phyloP scores from a whole-genome alignment of 306 rosid genomes.

The Vigna unguiculata region DNA sequence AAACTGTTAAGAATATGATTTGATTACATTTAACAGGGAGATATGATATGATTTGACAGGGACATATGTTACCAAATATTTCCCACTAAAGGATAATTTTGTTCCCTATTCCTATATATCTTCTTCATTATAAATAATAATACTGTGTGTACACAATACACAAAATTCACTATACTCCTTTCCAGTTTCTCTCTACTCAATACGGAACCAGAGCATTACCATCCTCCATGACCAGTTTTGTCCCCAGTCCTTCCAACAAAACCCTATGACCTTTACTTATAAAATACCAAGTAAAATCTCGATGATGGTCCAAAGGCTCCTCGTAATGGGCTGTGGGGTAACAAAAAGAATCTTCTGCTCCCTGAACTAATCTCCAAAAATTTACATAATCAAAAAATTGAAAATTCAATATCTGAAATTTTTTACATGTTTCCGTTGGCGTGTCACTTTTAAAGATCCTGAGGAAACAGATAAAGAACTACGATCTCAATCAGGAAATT shows the following conservation, averaged over 20 bases:
- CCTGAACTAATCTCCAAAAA: slow-evolving; percentile 18
- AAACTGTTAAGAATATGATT: background rate
- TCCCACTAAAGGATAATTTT: too few relatives aligned
- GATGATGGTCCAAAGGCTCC: slow-evolving; percentile 20
- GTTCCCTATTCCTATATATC: too few relatives aligned
- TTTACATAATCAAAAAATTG: background rate
- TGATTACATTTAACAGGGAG: too few relatives aligned
- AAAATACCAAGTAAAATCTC: slow-evolving; percentile 4
- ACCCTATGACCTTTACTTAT: background rate
- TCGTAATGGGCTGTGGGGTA: background rate
- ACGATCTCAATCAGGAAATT: slow-evolving; percentile 9
- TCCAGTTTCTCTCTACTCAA: too few relatives aligned
- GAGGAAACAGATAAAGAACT: slow-evolving; percentile 23
- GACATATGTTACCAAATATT: too few relatives aligned
- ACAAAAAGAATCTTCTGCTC: background rate
- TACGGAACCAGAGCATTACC: too few relatives aligned
- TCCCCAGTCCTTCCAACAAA: too few relatives aligned
- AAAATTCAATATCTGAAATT: background rate
- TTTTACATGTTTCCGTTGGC: slow-evolving; percentile 3
- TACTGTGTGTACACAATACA: too few relatives aligned
- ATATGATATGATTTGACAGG: too few relatives aligned
- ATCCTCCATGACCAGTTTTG: too few relatives aligned
- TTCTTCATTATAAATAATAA: too few relatives aligned
- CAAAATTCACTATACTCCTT: too few relatives aligned
- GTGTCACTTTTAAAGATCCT: slow-evolving; percentile 1